Evolutionary conservation across 2,329 filamentous ascomycete species (phyloP).

Genomic region (Coniochaeta prunicola): DNA sequence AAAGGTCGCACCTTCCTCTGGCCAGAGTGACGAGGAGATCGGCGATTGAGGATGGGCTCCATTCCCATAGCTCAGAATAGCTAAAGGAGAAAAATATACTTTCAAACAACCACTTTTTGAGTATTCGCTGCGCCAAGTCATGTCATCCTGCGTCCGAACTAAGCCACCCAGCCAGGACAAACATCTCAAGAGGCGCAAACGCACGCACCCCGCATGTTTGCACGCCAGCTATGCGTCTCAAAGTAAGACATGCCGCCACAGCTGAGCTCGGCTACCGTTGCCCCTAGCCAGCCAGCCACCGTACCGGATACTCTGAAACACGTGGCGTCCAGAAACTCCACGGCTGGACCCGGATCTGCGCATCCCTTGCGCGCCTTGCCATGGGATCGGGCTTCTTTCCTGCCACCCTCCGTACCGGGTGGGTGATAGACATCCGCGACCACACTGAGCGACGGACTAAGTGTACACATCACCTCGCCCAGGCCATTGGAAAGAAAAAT

Average conservation of each 20-base stretch:
- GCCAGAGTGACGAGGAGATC: neutral
- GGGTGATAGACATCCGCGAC: too few relatives aligned
- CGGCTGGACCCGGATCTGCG: neutral
- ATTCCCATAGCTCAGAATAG: neutral
- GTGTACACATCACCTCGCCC: too few relatives aligned
- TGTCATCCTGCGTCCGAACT: neutral
- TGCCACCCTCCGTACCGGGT: too few relatives aligned
- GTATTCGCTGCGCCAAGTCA: neutral
- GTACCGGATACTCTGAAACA: neutral
- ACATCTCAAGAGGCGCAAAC: neutral
- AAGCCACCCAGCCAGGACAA: neutral
- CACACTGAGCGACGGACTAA: neutral
- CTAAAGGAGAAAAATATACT: neutral
- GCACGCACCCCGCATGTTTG: neutral
- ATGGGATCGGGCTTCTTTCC: neutral
- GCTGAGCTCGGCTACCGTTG: neutral
- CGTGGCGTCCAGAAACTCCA: neutral
- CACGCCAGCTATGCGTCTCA: neutral
- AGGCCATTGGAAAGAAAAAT: neutral
- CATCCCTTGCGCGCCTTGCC: neutral
- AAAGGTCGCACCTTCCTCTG: neutral
- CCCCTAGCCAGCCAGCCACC: neutral
- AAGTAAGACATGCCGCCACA: neutral
- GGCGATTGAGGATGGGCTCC: neutral
- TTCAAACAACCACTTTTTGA: neutral